Evolutionary conservation across 2,329 filamentous ascomycete species (phyloP).

Genomic region (Colletotrichum sansevieriae): DNA sequence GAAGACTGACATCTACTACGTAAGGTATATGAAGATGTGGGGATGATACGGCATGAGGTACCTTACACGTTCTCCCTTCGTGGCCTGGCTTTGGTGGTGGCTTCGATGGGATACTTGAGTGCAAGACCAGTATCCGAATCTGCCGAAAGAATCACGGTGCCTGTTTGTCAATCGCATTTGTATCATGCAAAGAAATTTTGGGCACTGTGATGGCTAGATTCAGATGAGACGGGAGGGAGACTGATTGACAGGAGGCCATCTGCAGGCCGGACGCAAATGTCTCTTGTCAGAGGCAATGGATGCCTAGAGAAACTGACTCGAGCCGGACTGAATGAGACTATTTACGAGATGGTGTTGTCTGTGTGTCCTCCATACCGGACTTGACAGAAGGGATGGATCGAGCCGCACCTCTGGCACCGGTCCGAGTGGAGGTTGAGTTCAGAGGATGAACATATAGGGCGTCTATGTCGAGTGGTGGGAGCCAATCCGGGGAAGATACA

Average conservation of each 20-base stretch:
- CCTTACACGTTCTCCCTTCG: constrained; percentile 16
- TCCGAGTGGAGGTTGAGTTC: constrained; percentile 1
- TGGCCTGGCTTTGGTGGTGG: constrained; percentile 18
- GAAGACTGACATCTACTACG: neutral
- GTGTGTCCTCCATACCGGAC: constrained; percentile 1
- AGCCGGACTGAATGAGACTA: constrained; percentile 1
- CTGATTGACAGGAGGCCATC: constrained; percentile 23
- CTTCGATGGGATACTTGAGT: neutral
- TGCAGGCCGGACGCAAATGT: neutral
- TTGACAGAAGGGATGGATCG: constrained; percentile 33
- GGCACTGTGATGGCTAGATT: neutral
- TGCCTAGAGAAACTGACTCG: constrained; percentile 1
- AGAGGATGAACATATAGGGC: constrained; percentile 7
- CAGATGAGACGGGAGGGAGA: constrained; percentile 12
- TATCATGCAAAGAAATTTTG: neutral
- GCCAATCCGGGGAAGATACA: neutral
- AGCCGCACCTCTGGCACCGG: constrained; percentile 23
- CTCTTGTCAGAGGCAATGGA: constrained; percentile 16
- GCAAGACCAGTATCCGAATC: neutral
- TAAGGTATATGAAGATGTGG: constrained; percentile 12
- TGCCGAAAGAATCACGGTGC: constrained; percentile 5
- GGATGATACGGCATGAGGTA: constrained; percentile 23
- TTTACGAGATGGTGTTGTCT: constrained; percentile 26
- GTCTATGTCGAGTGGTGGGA: constrained; percentile 5
- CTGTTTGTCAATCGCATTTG: neutral